Evolutionary conservation across 148 eudicot genomes (phyloP).

Genomic region (Fallopia convolvulus): DNA sequence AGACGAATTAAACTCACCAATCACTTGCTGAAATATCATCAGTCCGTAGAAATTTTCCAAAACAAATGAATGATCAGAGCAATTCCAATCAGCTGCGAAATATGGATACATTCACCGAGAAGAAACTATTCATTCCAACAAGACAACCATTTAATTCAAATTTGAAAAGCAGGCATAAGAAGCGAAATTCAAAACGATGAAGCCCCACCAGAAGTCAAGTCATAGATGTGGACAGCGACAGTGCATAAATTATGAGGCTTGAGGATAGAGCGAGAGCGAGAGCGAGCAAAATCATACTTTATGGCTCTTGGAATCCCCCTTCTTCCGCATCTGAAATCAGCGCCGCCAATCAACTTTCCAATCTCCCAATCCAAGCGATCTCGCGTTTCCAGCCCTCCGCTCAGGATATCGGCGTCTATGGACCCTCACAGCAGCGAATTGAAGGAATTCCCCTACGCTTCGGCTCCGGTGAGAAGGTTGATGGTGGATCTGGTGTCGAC

Average conservation of each 20-base stretch:
- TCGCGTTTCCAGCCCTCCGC: neutral
- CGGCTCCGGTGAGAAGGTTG: constrained; percentile 46
- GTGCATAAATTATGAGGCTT: too few relatives aligned
- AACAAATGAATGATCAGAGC: too few relatives aligned
- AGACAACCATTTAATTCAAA: too few relatives aligned
- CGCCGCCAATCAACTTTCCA: neutral
- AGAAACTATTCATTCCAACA: too few relatives aligned
- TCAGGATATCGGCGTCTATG: neutral
- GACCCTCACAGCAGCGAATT: constrained; percentile 17
- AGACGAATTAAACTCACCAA: neutral
- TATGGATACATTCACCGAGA: too few relatives aligned
- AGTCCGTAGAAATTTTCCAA: neutral
- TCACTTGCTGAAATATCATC: neutral
- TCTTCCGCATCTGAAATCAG: neutral
- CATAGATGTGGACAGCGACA: neutral
- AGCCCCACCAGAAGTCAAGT: neutral
- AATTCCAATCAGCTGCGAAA: too few relatives aligned
- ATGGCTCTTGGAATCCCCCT: neutral
- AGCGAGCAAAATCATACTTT: neutral
- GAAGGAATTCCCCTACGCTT: constrained; percentile 65
- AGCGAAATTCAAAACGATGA: too few relatives aligned
- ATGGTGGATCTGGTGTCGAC: constrained; percentile 63
- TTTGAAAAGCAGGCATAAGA: too few relatives aligned
- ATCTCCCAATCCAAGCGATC: neutral
- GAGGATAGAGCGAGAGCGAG: neutral